Evolutionary conservation across 305 asterid species (phyloP).

Genomic region (Fraxinus angustifolia): DNA sequence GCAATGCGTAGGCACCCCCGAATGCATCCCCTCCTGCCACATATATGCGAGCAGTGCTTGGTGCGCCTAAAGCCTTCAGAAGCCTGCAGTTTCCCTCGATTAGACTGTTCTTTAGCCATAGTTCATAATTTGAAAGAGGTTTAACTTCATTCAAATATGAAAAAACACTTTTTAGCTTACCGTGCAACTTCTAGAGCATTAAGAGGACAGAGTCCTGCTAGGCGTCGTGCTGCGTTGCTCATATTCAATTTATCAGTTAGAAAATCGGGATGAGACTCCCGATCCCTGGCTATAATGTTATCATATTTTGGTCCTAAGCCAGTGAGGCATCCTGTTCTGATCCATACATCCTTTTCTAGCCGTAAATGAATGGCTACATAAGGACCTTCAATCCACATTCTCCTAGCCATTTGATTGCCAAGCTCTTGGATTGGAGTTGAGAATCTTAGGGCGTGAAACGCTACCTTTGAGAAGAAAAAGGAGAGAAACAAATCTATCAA

Average conservation of each 20-base stretch:
- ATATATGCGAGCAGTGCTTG: constrained; percentile 37
- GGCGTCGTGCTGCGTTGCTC: constrained; percentile 39
- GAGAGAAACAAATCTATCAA: not conserved
- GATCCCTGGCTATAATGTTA: constrained; percentile 35
- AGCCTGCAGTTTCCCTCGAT: constrained; percentile 29
- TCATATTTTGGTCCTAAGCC: constrained; percentile 45
- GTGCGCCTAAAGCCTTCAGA: constrained; percentile 53
- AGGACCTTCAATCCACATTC: constrained; percentile 72
- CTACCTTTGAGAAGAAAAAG: constrained; percentile 36
- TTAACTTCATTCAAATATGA: not conserved
- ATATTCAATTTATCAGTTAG: constrained; percentile 49
- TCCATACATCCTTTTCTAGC: constrained; percentile 62
- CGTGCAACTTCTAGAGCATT: constrained; percentile 51
- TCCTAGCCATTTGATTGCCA: constrained; percentile 43
- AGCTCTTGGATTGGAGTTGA: constrained; percentile 43
- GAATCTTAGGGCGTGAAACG: constrained; percentile 59
- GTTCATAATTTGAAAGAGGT: not conserved
- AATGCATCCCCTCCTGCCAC: constrained; percentile 68
- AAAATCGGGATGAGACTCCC: constrained; percentile 44
- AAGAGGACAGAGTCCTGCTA: constrained; percentile 66
- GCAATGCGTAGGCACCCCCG: constrained; percentile 47
- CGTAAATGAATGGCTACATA: constrained; percentile 52
- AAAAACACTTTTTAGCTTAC: constrained; percentile 13
- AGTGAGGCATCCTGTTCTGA: constrained; percentile 48
- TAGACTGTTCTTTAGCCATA: not conserved